Evolutionary conservation across 768 basidiomycete species (phyloP).

Genomic region (Mycena galopus): DNA sequence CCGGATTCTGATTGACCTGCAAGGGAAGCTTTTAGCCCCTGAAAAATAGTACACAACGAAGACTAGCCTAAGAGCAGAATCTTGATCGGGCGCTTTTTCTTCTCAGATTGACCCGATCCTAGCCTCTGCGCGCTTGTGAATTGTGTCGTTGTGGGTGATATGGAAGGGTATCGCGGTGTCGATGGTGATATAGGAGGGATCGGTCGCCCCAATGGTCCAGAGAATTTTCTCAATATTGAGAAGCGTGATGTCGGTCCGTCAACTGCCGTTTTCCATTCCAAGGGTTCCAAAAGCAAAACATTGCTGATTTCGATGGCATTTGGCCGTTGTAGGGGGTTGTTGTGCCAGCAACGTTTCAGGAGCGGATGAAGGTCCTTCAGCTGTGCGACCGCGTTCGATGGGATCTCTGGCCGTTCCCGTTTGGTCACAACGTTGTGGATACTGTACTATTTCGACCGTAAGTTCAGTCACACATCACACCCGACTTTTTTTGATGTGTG

Average conservation of each 20-base stretch:
- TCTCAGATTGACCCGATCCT: constrained; percentile 86
- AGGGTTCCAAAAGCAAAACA: constrained; percentile 10
- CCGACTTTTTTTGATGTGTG: no score
- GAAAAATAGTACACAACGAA: not conserved
- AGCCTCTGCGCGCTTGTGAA: constrained; percentile 47
- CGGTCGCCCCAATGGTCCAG: no score
- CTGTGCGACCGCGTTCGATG: not conserved
- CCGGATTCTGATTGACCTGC: constrained; percentile 57
- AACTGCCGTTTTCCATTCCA: constrained; percentile 16
- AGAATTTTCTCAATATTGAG: no score
- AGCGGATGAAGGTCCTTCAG: not conserved
- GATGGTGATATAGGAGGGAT: no score
- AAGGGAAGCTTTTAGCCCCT: not conserved
- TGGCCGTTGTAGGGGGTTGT: not conserved
- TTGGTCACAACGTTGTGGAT: not conserved
- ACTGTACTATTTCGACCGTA: no score
- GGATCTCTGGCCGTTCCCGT: not conserved
- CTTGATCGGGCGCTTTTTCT: constrained; percentile 54
- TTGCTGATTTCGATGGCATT: not conserved
- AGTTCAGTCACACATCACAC: no score
- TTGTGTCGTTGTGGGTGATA: no score
- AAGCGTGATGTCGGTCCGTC: not conserved
- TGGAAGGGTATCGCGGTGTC: no score
- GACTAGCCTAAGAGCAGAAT: constrained; percentile 54
- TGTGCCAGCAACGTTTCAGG: not conserved